Evolutionary conservation across 768 basidiomycete genomes (phyloP).

Genomic region (Harrya chromipes): DNA sequence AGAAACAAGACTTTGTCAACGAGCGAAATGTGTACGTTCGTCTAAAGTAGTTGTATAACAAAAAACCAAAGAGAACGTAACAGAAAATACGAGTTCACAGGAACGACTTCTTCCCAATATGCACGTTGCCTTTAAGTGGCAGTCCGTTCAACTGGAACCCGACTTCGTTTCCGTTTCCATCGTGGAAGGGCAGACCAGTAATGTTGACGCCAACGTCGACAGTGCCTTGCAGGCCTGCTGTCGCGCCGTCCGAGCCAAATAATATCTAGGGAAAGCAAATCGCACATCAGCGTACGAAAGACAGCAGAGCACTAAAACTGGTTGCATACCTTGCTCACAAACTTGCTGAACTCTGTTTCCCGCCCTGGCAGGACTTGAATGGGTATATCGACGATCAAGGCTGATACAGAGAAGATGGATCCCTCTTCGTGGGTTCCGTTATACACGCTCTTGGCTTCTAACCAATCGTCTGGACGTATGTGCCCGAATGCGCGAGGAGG

Average conservation of each 20-base stretch:
- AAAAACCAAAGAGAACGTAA: slow-evolving; percentile 1
- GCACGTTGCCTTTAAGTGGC: slow-evolving; percentile 65
- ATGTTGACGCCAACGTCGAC: slow-evolving; percentile 60
- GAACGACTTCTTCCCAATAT: slow-evolving; percentile 53
- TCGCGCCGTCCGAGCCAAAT: slow-evolving; percentile 59
- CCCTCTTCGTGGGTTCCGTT: slow-evolving; percentile 47
- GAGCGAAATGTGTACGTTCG: neutral
- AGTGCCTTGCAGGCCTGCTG: slow-evolving; percentile 64
- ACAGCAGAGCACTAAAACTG: neutral
- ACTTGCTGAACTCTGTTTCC: slow-evolving; percentile 70
- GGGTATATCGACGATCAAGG: slow-evolving; percentile 70
- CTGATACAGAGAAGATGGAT: slow-evolving; percentile 54
- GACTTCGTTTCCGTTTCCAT: slow-evolving; percentile 32
- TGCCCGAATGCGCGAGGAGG: slow-evolving; percentile 75
- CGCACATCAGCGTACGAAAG: slow-evolving; percentile 1
- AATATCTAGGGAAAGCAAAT: slow-evolving; percentile 48
- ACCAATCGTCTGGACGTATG: slow-evolving; percentile 70
- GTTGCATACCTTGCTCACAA: slow-evolving; percentile 66
- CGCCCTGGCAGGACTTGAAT: slow-evolving; percentile 76
- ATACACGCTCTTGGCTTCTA: slow-evolving; percentile 44
- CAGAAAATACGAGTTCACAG: neutral
- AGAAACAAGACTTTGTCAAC: slow-evolving; percentile 1
- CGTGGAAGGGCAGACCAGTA: slow-evolving; percentile 54
- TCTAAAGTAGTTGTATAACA: neutral
- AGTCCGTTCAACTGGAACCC: slow-evolving; percentile 61